phyloP scores from a whole-genome alignment of 1,284 basidiomycete genomes.

The Schizopora paradoxa region DNA sequence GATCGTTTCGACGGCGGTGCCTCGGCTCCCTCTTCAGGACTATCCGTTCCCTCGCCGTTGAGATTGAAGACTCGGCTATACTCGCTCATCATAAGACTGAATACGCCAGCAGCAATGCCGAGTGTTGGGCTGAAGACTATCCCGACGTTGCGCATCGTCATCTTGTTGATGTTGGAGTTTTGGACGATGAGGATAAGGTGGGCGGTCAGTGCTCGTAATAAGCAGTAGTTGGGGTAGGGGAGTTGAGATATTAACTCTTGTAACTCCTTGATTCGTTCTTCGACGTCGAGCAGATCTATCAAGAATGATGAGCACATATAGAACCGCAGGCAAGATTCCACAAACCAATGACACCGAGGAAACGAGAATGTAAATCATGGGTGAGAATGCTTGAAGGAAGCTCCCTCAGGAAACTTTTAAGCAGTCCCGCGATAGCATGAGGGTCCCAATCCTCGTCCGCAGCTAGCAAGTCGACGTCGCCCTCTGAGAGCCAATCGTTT shows the following conservation, averaged over 20 bases:
- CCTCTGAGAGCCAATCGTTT: slow-evolving; percentile 48
- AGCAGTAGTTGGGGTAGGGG: slow-evolving; percentile 89
- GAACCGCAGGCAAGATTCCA: slow-evolving; percentile 20
- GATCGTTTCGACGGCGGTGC: slow-evolving; percentile 24
- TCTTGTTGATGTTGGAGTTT: slow-evolving; percentile 90
- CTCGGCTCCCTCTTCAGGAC: slow-evolving; percentile 31
- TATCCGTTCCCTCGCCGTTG: slow-evolving; percentile 41
- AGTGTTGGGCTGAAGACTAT: slow-evolving; percentile 97
- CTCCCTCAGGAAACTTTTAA: slow-evolving; percentile 89
- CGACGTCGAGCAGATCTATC: slow-evolving; percentile 80
- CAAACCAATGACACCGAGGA: slow-evolving; percentile 88
- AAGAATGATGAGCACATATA: slow-evolving; percentile 10
- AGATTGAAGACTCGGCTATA: slow-evolving; percentile 88
- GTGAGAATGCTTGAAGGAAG: slow-evolving; percentile 88
- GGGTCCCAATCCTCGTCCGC: slow-evolving; percentile 92
- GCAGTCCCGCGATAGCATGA: slow-evolving; percentile 88
- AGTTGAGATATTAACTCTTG: slow-evolving; percentile 81
- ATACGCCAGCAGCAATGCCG: slow-evolving; percentile 91
- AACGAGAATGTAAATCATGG: slow-evolving; percentile 82
- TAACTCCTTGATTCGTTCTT: slow-evolving; percentile 85
- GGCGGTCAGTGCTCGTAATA: slow-evolving; percentile 90
- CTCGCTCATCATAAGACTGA: slow-evolving; percentile 87
- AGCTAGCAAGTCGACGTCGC: slow-evolving; percentile 82
- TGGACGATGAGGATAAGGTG: slow-evolving; percentile 95
- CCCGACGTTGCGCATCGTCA: slow-evolving; percentile 98